phyloP scores from a whole-genome alignment of 495 filamentous ascomycete species.

The Xylaria curta region DNA sequence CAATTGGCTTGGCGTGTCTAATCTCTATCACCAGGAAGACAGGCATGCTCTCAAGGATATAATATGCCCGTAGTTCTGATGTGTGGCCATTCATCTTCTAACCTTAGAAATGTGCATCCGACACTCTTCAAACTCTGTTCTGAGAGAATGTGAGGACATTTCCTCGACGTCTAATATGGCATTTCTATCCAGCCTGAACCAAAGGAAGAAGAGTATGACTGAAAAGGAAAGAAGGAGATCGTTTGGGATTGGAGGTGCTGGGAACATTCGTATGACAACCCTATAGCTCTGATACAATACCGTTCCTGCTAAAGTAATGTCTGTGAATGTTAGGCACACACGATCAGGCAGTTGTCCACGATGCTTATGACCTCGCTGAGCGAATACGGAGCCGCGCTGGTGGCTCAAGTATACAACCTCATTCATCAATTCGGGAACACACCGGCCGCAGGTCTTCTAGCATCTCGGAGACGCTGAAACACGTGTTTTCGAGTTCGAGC shows the following conservation, averaged over 20 bases:
- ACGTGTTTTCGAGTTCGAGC: constrained; percentile 16
- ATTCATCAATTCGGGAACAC: background rate
- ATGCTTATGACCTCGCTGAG: constrained; percentile 17
- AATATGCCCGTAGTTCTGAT: background rate
- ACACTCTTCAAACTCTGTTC: background rate
- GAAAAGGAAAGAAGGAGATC: constrained; percentile 33
- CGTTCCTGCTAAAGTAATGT: background rate
- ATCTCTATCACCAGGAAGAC: background rate
- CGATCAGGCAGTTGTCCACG: constrained; percentile 15
- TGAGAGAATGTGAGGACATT: background rate
- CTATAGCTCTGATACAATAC: background rate
- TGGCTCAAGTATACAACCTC: background rate
- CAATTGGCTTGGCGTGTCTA: constrained; percentile 10
- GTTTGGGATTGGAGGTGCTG: constrained; percentile 44
- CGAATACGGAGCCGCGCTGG: constrained; percentile 16
- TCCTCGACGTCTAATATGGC: background rate
- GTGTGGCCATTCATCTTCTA: background rate
- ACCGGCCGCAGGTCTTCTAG: constrained; percentile 18
- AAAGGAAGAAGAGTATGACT: constrained; percentile 10
- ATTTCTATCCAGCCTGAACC: constrained; percentile 1
- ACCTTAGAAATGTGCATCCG: background rate
- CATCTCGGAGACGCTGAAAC: constrained; percentile 18
- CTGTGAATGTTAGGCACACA: background rate
- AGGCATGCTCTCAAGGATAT: background rate
- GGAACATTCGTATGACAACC: constrained; percentile 38